Percentiles rank a stretch among this genome's conserved stretches.
These are phyloP conservation scores for Aurantiochytrium sp. DNA, from an alignment of 108 stramenopile genomes.

Conservation along the genomic window DNA sequence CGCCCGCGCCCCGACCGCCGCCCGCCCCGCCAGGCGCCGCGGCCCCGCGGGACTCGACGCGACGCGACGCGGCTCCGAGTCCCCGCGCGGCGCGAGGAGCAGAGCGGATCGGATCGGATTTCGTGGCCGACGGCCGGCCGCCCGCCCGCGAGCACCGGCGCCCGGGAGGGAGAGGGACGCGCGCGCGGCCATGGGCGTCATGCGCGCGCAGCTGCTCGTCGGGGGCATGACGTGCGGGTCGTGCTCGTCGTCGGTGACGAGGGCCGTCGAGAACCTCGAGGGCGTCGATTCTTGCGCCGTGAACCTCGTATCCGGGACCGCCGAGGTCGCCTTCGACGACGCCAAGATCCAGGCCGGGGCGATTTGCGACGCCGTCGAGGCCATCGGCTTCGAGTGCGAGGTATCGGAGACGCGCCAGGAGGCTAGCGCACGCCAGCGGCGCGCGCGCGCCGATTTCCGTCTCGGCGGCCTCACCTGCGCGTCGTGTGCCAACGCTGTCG, in stretches of 20 bases:
- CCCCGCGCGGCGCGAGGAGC: no score
- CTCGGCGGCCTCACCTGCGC: neutral
- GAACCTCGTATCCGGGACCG: neutral
- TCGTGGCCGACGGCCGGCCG: no score
- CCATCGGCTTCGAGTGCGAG: neutral
- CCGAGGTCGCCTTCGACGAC: neutral
- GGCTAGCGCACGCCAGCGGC: neutral
- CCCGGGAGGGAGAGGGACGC: no score
- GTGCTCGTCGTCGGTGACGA: neutral
- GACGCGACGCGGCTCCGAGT: no score
- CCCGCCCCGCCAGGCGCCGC: no score
- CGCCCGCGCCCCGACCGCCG: no score
- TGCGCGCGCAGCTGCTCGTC: neutral
- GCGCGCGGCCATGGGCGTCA: neutral
- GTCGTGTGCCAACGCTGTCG: neutral
- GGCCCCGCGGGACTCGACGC: no score
- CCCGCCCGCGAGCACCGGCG: no score
- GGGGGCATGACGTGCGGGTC: constrained; percentile 15
- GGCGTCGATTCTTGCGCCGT: neutral
- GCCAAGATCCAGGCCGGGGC: neutral
- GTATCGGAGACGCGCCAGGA: neutral
- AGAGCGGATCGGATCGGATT: no score
- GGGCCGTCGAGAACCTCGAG: neutral
- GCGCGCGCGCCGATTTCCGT: neutral
- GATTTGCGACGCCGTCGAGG: neutral